Evolutionary conservation across 2,329 filamentous ascomycete genomes (phyloP).

Genomic region (Dactylellina haptotyla): DNA sequence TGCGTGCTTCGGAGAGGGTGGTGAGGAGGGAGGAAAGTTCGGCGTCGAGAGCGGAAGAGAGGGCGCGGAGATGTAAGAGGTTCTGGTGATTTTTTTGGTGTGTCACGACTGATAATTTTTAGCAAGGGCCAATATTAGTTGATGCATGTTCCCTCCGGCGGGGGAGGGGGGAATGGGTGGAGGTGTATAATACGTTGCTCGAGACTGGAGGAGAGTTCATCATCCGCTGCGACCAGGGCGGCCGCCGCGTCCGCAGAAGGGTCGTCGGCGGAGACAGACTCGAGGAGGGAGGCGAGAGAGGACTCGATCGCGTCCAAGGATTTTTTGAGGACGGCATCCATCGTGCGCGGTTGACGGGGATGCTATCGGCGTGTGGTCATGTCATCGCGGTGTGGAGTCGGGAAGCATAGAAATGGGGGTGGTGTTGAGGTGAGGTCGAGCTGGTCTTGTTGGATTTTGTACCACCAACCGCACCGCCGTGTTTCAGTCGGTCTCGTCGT

Average conservation of each 20-base stretch:
- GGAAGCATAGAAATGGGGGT: background rate
- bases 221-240: constrained; percentile 77
- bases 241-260: constrained; percentile 74
- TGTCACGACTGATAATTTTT: constrained; percentile 68
- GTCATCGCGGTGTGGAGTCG: background rate
- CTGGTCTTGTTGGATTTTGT: too few relatives aligned
- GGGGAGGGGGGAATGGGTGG: background rate
- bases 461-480: too few relatives aligned
- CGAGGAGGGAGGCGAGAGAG: constrained; percentile 75
- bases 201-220: constrained; percentile 73
- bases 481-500: too few relatives aligned
- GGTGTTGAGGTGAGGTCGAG: too few relatives aligned
- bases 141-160: background rate
- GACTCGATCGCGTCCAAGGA: constrained; percentile 75
- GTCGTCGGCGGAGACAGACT: constrained; percentile 84
- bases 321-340: constrained; percentile 72
- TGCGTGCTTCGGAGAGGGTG: constrained; percentile 76
- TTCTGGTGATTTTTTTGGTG: constrained; percentile 80
- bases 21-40: constrained; percentile 77
- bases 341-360: constrained; percentile 59
- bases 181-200: constrained; percentile 68
- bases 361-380: background rate
- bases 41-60: constrained; percentile 73
- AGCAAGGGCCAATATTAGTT: constrained; percentile 1
- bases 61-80: constrained; percentile 74